Evolutionary conservation across 495 filamentous ascomycete genomes (phyloP), one percentile per base, ranked within the genome.

Genomic region (Pyrenula aspistea): DNA sequence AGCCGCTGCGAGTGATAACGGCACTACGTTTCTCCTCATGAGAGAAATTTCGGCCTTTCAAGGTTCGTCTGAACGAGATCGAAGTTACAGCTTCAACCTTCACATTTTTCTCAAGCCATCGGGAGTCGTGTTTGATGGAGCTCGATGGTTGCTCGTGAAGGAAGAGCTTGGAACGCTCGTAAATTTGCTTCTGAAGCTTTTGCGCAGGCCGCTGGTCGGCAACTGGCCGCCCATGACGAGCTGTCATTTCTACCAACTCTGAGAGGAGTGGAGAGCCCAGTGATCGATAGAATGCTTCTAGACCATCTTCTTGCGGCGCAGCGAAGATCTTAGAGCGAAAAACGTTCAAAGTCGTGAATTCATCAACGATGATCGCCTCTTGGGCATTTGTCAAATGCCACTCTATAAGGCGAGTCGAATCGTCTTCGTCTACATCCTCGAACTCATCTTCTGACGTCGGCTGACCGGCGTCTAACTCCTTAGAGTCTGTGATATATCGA

Each of bases 71-170:
- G 51, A 95, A 77, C 2, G 80, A 77, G 53, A 98, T 83, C 1
- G 83, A 83, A 20, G 79, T 77, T 12, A 95, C 91, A 49, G 83
- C 76, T 56, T 84, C 74, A n/a, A 97, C 86, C 10, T 71, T 76
- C 12, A 99, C 71, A 60, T 92, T 88, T 59, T 88, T 86, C 65
- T 95, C 90, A 10, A 97, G 74, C 93, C 93, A 99, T 61, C 81
- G 84, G 12, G 80, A 77, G 66, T 95, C 90, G 63, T 89, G 88
- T 56, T 85, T 86, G 58, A 97, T 81, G 10, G 78, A 70, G 55
- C 91, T 84, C 2, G 73, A 56, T 0, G 73, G 64, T 48, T 85
- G 81, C 53, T 92, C 87, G 63, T 96, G 83, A 51, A 97, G 68
- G 68, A 96, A 97, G 12, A 99, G 74, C 54, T 91, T 85, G 51